These are phyloP conservation scores for Beauveria scarabaeidicola DNA, from an alignment of 2,329 filamentous ascomycete genomes.

Conservation along the genomic window DNA sequence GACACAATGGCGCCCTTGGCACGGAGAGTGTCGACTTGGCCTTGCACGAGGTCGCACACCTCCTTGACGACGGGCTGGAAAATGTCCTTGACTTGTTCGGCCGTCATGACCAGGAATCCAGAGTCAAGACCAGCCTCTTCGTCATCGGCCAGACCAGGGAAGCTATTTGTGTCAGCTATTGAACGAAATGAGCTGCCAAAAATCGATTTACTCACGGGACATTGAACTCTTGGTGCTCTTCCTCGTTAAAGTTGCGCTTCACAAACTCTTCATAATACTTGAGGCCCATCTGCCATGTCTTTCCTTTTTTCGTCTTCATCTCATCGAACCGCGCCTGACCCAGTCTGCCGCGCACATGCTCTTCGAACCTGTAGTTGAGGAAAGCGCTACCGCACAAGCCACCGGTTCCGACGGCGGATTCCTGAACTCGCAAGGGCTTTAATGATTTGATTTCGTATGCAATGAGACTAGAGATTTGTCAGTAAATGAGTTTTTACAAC, in stretches of 20 bases:
- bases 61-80: conserved; percentile 68
- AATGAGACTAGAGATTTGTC: conserved; percentile 45
- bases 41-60: conserved; percentile 58
- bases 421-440: conserved; percentile 63
- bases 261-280: conserved; percentile 79
- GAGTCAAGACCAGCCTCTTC: conserved; percentile 66
- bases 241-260: conserved; percentile 74
- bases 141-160: conserved; percentile 68
- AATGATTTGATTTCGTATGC: conserved; percentile 73
- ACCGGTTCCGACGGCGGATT: conserved; percentile 71
- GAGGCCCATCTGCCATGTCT: conserved; percentile 72
- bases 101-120: conserved; percentile 66
- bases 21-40: conserved; percentile 56
- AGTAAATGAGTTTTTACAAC: conserved; percentile 9
- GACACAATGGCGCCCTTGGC: conserved; percentile 54
- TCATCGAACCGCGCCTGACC: conserved; percentile 59
- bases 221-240: conserved; percentile 69
- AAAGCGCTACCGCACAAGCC: conserved; percentile 72
- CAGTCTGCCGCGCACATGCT: conserved; percentile 61
- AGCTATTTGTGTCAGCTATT: conserved; percentile 30
- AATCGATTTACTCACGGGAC: conserved; percentile 46
- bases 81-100: conserved; percentile 60
- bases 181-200: background rate
- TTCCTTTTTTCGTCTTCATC: conserved; percentile 70
- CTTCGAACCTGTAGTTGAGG: conserved; percentile 72